Conservation (phyloP, 805 yeast genomes). For the Scheffersomyces amazonensis region DNA sequence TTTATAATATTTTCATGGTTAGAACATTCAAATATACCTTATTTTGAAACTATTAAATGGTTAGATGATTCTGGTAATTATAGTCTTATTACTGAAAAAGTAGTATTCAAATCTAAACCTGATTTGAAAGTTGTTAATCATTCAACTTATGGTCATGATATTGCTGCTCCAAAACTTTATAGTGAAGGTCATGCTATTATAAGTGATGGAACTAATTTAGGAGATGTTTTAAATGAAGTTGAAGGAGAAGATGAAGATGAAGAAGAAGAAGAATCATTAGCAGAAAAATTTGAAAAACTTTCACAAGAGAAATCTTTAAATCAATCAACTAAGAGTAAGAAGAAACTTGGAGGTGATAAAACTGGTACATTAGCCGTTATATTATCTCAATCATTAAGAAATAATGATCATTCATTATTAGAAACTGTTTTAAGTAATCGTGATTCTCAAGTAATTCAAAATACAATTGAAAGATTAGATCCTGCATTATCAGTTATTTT, state of each 20-base stretch:
- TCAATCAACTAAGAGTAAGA: conserved; percentile 30
- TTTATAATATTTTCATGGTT: conserved; percentile 54
- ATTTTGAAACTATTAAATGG: conserved; percentile 57
- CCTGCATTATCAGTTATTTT: conserved; percentile 48
- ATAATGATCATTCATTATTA: conserved; percentile 80
- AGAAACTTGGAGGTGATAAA: conserved; percentile 49
- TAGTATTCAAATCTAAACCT: conserved; percentile 38
- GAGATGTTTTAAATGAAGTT: conserved; percentile 49
- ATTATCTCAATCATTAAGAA: conserved; percentile 82
- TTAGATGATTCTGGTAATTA: conserved; percentile 25
- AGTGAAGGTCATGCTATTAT: conserved; percentile 61
- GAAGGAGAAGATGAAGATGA: conserved; percentile 44
- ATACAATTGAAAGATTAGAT: conserved; percentile 48
- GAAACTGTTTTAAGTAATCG: conserved; percentile 73
- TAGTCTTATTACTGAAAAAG: conserved; percentile 18
- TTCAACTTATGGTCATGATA: conserved; percentile 48
- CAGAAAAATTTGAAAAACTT: conserved; percentile 49
- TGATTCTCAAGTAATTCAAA: conserved; percentile 48
- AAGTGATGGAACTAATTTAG: conserved; percentile 61
- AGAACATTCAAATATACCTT: conserved; percentile 56
- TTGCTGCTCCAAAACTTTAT: conserved; percentile 53
- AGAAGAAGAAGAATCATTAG: conserved; percentile 39
- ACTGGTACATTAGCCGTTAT: conserved; percentile 77
- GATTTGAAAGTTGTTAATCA: conserved; percentile 39
- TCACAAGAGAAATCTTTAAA: conserved; percentile 19